Evolutionary conservation across 2,329 filamentous ascomycete genomes (phyloP).

Genomic region (Drechslerella stenobrocha): DNA sequence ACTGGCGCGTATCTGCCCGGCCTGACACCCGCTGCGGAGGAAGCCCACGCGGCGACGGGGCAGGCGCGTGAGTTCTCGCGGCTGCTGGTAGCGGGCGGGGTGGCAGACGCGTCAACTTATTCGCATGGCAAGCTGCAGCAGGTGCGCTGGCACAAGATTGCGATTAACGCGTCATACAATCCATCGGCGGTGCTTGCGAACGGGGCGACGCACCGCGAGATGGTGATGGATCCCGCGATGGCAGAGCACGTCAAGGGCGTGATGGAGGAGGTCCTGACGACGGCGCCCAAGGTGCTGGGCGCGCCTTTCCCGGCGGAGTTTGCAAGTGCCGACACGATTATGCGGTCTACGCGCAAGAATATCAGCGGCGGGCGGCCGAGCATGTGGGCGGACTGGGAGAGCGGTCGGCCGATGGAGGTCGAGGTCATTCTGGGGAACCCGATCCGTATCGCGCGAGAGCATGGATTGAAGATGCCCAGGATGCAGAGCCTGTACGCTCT

Average conservation of each 20-base stretch:
- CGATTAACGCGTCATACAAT: slow-evolving; percentile 44
- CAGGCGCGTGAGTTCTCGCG: slow-evolving; percentile 51
- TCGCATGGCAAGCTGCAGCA: slow-evolving; percentile 62
- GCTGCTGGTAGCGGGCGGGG: slow-evolving; percentile 58
- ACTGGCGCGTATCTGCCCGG: slow-evolving; percentile 59
- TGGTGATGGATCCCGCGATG: slow-evolving; percentile 68
- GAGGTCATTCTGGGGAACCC: slow-evolving; percentile 75
- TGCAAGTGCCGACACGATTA: slow-evolving; percentile 65
- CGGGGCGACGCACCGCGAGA: slow-evolving; percentile 67
- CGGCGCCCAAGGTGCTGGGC: slow-evolving; percentile 38
- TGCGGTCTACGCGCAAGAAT: slow-evolving; percentile 65
- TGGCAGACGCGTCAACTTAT: slow-evolving; percentile 59
- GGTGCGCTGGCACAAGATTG: slow-evolving; percentile 65
- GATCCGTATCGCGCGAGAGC: slow-evolving; percentile 66
- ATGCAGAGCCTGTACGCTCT: slow-evolving; percentile 55
- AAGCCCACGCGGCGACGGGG: slow-evolving; percentile 33
- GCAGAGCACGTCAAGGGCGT: slow-evolving; percentile 66
- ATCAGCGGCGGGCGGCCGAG: slow-evolving; percentile 66
- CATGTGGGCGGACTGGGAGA: slow-evolving; percentile 73
- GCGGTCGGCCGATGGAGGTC: slow-evolving; percentile 67
- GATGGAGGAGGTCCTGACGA: slow-evolving; percentile 63
- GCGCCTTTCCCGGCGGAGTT: slow-evolving; percentile 58
- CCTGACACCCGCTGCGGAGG: slow-evolving; percentile 58
- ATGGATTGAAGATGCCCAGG: slow-evolving; percentile 68
- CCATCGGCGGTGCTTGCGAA: slow-evolving; percentile 59